Evolutionary conservation across 1,284 basidiomycete species (phyloP).

Genomic region (Mycosarcoma maydis): DNA sequence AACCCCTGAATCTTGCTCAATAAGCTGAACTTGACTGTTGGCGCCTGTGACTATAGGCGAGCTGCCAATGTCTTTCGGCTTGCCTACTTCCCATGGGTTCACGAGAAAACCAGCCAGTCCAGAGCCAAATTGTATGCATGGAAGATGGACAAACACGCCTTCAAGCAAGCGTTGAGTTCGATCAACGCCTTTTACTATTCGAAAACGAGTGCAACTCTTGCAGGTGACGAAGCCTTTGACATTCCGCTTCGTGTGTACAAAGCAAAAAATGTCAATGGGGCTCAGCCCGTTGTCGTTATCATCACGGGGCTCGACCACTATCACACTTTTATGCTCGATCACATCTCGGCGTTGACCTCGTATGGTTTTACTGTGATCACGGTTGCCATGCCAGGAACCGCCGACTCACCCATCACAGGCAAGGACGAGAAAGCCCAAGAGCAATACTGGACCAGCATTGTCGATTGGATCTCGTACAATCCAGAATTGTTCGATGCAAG

Average conservation of each 20-base stretch:
- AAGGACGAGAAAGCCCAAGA: constrained; percentile 7
- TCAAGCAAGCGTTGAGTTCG: constrained; percentile 12
- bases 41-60: constrained; percentile 6
- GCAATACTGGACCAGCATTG: constrained; percentile 28
- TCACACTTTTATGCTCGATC: constrained; percentile 25
- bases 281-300: constrained; percentile 34
- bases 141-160: constrained; percentile 27
- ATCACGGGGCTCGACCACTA: constrained; percentile 48
- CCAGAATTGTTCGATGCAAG: constrained; percentile 8
- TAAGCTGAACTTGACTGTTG: not conserved
- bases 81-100: constrained; percentile 43
- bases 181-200: constrained; percentile 10
- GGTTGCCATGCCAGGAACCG: constrained; percentile 41
- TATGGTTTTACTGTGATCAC: constrained; percentile 19
- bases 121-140: constrained; percentile 30
- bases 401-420: constrained; percentile 42
- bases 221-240: not conserved
- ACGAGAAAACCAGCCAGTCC: constrained; percentile 22
- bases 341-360: constrained; percentile 14
- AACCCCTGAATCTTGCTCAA: too few species aligned
- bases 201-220: constrained; percentile 2
- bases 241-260: constrained; percentile 32
- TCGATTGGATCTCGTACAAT: constrained; percentile 38
- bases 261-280: constrained; percentile 1
- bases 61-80: constrained; percentile 34